Evolutionary conservation across 2,329 filamentous ascomycete species (phyloP).

Genomic region (Colletotrichum acutatum): DNA sequence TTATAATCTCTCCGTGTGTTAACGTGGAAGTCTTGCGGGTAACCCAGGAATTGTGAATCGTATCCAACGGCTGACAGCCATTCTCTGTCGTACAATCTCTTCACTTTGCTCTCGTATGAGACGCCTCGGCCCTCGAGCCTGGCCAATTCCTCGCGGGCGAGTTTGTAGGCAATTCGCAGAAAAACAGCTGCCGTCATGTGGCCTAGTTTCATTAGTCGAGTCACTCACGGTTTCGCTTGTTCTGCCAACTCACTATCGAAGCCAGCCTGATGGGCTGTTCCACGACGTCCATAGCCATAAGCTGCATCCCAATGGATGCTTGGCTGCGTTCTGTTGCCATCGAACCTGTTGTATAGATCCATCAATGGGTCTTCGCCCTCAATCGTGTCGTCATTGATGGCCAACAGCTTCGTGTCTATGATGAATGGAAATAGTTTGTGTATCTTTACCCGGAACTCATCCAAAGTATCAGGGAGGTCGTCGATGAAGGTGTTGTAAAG

Average conservation of each 20-base stretch:
- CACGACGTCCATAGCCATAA: conserved; percentile 10
- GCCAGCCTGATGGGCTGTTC: conserved; percentile 17
- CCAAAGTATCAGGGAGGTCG: conserved; percentile 61
- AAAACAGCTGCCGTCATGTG: conserved; percentile 21
- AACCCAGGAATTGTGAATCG: background rate
- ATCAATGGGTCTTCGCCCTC: conserved; percentile 30
- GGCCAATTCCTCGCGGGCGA: background rate
- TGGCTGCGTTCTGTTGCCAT: background rate
- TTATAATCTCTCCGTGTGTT: background rate
- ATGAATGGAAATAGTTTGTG: conserved; percentile 60
- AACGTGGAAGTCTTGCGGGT: background rate
- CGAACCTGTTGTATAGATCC: conserved; percentile 5
- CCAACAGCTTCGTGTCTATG: conserved; percentile 71
- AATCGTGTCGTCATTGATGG: conserved; percentile 48
- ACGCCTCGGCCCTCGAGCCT: background rate
- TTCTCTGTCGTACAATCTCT: background rate
- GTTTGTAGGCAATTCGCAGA: conserved; percentile 15
- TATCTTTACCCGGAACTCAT: conserved; percentile 62
- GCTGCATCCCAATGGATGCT: background rate
- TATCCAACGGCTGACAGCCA: conserved; percentile 8
- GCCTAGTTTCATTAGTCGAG: conserved; percentile 1
- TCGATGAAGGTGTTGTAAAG: conserved; percentile 72
- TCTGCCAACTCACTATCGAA: conserved; percentile 7
- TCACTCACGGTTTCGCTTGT: background rate
- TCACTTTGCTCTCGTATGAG: background rate